Percentiles rank a stretch among this genome's conserved stretches.
phyloP scores from a whole-genome alignment of 257 asterid species.

The Fraxinus quadrangulata region DNA sequence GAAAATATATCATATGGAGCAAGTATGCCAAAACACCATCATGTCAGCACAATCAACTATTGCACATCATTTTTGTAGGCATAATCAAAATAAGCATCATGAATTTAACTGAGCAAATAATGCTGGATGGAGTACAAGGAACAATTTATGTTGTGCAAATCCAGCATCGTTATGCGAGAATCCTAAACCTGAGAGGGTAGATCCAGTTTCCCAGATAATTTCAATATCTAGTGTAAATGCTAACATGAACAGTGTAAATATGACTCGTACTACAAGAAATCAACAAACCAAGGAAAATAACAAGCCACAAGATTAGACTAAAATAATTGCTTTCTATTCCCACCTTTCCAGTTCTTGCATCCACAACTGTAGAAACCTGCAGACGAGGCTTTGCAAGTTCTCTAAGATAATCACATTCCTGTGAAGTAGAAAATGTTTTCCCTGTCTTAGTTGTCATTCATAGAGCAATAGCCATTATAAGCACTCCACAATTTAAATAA shows the following conservation, averaged over 20 bases:
- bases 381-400: conserved; percentile 74
- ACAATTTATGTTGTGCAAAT: not conserved
- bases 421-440: conserved; percentile 29
- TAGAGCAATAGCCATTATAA: conserved; percentile 10
- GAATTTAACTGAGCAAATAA: conserved; percentile 15
- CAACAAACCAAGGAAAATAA: conserved; percentile 1
- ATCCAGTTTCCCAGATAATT: conserved; percentile 3
- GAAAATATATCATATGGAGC: conserved; percentile 24
- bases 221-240: not conserved
- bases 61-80: not conserved
- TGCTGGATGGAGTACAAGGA: not conserved
- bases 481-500: conserved; percentile 11
- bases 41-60: not conserved
- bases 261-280: conserved; percentile 4
- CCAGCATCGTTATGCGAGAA: not conserved
- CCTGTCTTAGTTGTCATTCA: conserved; percentile 15
- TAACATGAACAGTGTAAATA: not conserved
- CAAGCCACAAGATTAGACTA: not conserved
- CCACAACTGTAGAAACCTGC: conserved; percentile 77
- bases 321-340: not conserved
- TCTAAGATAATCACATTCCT: conserved; percentile 92
- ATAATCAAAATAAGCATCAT: not conserved
- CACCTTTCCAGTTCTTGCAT: conserved; percentile 85
- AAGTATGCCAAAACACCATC: not conserved
- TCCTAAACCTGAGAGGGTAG: not conserved